Evolutionary conservation across 2,329 filamentous ascomycete species (phyloP), one percentile per base, ranked within the genome.

Genomic region (Eutypa lata): DNA sequence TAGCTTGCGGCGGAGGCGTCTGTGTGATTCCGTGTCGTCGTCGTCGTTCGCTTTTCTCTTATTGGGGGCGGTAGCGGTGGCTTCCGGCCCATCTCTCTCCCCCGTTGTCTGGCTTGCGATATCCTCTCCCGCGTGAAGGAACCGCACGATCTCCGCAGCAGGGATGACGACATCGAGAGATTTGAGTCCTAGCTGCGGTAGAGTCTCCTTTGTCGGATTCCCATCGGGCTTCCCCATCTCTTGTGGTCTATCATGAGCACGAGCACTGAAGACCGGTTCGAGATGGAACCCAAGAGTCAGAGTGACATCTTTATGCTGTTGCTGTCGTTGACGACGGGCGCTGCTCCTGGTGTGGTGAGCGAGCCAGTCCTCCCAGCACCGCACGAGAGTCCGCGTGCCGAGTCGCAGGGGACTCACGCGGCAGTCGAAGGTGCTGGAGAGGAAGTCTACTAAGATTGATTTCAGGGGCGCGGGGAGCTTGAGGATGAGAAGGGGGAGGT

Each of bases 391-490:
- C 44, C 71, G 71, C 7, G 79, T 81, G 6, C 78, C 77, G 2
- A 84, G 63, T 1, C 70, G 70, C 42, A 84, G 65, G 3, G 77
- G 69, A 50, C 72, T 76, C 44, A 83, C 74, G 26, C 79, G 80
- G 55, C 79, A 83, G 67, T 85, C 82, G 56, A 84, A 84, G 0
- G 75, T 76, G 42, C 66, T 73, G 3, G 74, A 71, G 11, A 85
- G 66, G 64, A 83, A 85, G 21, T 77, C 73, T n/a, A 71, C 55
- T 0, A 84, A 58, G 19, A 79, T 68, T 2, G 68, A 53, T 57
- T 80, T 81, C 1, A 84, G 68, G 2, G 79, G 67, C 3, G 75
- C 68, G 0, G 82, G 81, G 78, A 84, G 83, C 22, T 80, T 74
- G 28, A 83, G 65, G 1, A 85, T 67, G 2, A 84, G 68, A 0